These are phyloP conservation scores for Lophiotrema nucula DNA, from an alignment of 495 filamentous ascomycete species.

Conservation along the genomic window DNA sequence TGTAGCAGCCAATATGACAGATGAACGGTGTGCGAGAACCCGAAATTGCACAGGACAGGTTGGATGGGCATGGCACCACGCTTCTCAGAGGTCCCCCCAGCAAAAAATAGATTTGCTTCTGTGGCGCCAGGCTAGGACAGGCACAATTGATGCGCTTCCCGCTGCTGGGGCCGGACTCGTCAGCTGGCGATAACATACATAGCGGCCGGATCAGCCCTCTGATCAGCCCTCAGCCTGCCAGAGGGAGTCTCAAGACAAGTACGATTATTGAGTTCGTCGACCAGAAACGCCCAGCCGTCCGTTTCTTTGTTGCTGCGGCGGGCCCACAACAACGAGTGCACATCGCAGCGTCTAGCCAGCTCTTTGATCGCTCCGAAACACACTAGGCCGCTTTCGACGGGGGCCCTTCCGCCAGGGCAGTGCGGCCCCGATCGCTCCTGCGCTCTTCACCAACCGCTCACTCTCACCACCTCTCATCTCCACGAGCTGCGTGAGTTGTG, in stretches of 20 bases:
- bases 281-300: too few relatives aligned
- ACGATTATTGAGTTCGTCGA: too few relatives aligned
- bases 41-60: conserved; percentile 1
- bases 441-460: conserved; percentile 1
- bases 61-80: background rate
- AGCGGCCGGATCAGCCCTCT: too few relatives aligned
- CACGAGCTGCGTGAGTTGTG: conserved; percentile 4
- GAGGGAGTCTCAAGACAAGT: too few relatives aligned
- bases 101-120: conserved; percentile 10
- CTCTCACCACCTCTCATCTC: background rate
- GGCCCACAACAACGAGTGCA: background rate
- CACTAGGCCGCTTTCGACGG: background rate
- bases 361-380: background rate
- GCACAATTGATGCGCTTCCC: too few relatives aligned
- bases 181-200: too few relatives aligned
- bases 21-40: conserved; percentile 4
- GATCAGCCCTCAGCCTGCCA: too few relatives aligned
- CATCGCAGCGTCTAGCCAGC: background rate
- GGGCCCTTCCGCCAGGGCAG: background rate
- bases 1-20: background rate
- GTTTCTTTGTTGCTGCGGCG: background rate
- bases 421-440: background rate
- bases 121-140: background rate
- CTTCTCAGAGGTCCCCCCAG: background rate
- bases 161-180: too few relatives aligned